phyloP scores from a whole-genome alignment of 495 filamentous ascomycete genomes.

The Pyrenopolyporus hunteri region DNA sequence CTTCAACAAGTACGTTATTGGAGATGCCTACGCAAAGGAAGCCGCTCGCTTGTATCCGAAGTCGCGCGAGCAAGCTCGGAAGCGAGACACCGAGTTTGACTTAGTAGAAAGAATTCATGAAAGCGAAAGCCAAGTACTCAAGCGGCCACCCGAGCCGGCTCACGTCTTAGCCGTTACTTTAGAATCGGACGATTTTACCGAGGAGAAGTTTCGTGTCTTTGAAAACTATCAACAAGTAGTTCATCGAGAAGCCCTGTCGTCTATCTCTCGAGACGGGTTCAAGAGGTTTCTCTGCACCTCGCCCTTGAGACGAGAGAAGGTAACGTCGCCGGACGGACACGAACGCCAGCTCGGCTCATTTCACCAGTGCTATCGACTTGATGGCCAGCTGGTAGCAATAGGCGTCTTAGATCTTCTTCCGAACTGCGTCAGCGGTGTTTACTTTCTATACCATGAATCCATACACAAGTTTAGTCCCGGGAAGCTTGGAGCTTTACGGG shows the following conservation, averaged over 20 bases:
- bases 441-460: constrained; percentile 90
- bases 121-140: constrained; percentile 59
- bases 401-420: constrained; percentile 89
- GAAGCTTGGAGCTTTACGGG: constrained; percentile 85
- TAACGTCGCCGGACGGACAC: constrained; percentile 50
- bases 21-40: constrained; percentile 76
- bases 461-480: constrained; percentile 81
- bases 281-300: constrained; percentile 83
- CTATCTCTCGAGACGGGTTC: constrained; percentile 75
- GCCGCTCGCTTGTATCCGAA: constrained; percentile 75
- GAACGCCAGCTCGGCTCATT: constrained; percentile 79
- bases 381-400: constrained; percentile 86
- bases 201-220: constrained; percentile 86
- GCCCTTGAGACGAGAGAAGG: constrained; percentile 64
- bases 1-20: constrained; percentile 86
- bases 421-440: constrained; percentile 87
- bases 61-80: constrained; percentile 78
- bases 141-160: constrained; percentile 69
- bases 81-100: constrained; percentile 76
- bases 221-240: constrained; percentile 84
- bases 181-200: constrained; percentile 78
- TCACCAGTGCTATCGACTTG: constrained; percentile 93
- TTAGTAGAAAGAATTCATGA: constrained; percentile 76
- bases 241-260: constrained; percentile 72
- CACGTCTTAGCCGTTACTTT: constrained; percentile 81